Conservation (phyloP, 139 green algal species). For the Volvox reticuliferus region DNA sequence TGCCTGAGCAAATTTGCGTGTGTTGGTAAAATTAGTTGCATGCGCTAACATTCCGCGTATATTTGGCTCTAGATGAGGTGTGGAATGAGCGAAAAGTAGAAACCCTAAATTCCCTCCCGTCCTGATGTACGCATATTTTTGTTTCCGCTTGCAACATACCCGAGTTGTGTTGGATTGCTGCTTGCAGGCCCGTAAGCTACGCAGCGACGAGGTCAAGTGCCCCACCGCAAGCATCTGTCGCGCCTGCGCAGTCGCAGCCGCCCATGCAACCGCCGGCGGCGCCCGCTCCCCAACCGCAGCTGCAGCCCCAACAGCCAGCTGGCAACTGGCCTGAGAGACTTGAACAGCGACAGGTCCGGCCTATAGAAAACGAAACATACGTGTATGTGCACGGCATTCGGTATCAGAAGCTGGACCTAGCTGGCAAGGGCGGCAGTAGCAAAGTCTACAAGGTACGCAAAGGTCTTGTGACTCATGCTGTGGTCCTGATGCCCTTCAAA, state of each 20-base stretch:
- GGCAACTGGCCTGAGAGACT: slow-evolving; percentile 50
- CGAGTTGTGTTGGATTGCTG: neutral
- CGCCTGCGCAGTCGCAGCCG: slow-evolving; percentile 33
- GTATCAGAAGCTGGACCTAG: slow-evolving; percentile 97
- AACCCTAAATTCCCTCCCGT: no score
- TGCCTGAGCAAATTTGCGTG: neutral
- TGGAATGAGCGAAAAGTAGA: neutral
- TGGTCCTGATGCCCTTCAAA: no score
- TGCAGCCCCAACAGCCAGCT: neutral
- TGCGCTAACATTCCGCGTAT: neutral
- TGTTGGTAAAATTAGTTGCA: neutral
- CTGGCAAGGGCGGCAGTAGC: slow-evolving; percentile 92
- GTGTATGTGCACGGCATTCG: slow-evolving; percentile 84
- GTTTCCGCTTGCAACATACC: neutral
- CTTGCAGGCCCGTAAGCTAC: slow-evolving; percentile 4
- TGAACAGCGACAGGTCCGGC: slow-evolving; percentile 52
- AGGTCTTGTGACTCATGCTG: no score
- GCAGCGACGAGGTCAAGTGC: neutral
- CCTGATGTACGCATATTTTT: neutral
- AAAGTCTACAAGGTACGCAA: slow-evolving; percentile 92
- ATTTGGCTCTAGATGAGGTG: neutral
- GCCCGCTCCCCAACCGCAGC: slow-evolving; percentile 33
- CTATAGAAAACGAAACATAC: slow-evolving; percentile 83
- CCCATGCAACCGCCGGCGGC: slow-evolving; percentile 33
- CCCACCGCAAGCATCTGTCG: neutral